Evolutionary conservation across 305 asterid species (phyloP).

Genomic region (Fraxinus platypoda): DNA sequence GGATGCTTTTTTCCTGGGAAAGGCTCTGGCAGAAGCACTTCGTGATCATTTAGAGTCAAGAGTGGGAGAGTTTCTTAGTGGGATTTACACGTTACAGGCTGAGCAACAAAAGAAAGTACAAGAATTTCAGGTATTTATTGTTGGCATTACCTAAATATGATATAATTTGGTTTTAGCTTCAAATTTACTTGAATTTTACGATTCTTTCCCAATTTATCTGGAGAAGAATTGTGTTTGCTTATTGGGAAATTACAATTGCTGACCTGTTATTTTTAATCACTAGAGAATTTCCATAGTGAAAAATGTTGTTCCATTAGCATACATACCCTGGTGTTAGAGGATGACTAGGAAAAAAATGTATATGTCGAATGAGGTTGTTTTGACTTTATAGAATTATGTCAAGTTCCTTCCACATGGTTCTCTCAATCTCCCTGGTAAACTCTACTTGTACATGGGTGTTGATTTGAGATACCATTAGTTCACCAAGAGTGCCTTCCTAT

Average conservation of each 20-base stretch:
- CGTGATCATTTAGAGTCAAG: slow-evolving; percentile 70
- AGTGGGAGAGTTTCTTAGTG: slow-evolving; percentile 75
- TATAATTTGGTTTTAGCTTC: not conserved
- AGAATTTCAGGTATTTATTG: slow-evolving; percentile 63
- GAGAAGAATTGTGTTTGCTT: not conserved
- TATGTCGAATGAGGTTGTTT: not conserved
- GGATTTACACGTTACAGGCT: slow-evolving; percentile 70
- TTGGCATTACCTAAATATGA: not conserved
- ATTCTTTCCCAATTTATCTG: not conserved
- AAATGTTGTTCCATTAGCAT: not conserved
- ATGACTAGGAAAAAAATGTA: not conserved
- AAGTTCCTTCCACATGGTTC: not conserved
- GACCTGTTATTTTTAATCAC: not conserved
- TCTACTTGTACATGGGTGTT: not conserved
- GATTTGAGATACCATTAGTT: not conserved
- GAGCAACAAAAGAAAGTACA: slow-evolving; percentile 78
- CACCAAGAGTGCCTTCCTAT: not conserved
- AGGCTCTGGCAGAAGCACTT: slow-evolving; percentile 78
- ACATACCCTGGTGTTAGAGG: not conserved
- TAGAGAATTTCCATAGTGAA: not conserved
- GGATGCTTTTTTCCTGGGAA: slow-evolving; percentile 91
- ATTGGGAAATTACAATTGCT: not conserved
- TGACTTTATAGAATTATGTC: not conserved
- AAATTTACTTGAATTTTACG: not conserved
- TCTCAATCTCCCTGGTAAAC: not conserved